Conservation (phyloP, 805 yeast species). For the Candida silvicultrix region DNA sequence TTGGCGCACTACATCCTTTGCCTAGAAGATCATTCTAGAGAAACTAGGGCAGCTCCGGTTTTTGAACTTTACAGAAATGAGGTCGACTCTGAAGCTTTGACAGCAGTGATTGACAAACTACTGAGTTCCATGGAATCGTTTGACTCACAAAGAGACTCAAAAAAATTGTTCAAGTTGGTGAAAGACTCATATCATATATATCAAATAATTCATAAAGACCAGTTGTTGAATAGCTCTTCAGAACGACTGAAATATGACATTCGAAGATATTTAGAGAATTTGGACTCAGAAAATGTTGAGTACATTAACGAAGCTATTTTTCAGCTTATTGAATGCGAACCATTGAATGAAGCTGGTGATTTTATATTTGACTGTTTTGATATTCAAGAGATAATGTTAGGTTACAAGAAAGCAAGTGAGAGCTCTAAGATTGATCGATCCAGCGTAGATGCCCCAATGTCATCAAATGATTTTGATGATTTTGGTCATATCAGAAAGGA, state of each 20-base stretch:
- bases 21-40: neutral
- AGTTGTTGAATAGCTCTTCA: slow-evolving; percentile 6
- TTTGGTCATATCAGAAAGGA: slow-evolving; percentile 18
- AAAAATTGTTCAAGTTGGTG: neutral
- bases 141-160: neutral
- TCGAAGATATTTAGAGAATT: slow-evolving; percentile 6
- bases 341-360: slow-evolving; percentile 10
- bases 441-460: neutral
- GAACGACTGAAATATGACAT: slow-evolving; percentile 15
- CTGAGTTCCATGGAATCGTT: slow-evolving; percentile 1
- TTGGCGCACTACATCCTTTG: slow-evolving; percentile 1
- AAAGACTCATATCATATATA: neutral
- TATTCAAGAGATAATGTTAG: neutral
- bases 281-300: neutral
- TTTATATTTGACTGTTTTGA: slow-evolving; percentile 13
- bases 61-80: neutral
- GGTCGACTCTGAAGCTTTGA: neutral
- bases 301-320: slow-evolving; percentile 1
- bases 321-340: slow-evolving; percentile 2
- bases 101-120: slow-evolving; percentile 5
- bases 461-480: slow-evolving; percentile 14
- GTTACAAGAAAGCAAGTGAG: neutral
- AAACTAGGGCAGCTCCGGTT: neutral
- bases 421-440: neutral
- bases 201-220: neutral